Base-by-base conservation (phyloP, 805 yeast genomes). In the Cyberlindnera maritima region DNA sequence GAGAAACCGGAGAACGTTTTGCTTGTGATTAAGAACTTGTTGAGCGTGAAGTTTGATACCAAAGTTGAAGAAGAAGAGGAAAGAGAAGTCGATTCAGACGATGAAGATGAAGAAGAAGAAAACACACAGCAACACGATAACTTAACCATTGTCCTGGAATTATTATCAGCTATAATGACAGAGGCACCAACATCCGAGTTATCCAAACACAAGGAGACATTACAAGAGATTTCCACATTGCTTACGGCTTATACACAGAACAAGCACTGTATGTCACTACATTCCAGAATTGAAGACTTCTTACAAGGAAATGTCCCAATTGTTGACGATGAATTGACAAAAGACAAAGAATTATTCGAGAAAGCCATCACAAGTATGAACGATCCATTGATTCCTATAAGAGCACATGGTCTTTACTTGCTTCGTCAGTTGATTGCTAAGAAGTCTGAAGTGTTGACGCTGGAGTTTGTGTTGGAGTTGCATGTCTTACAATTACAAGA, bases 321-420 rank as follows among this genome's bases (percentile, higher is more conserved):
- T 21, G 46, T 46, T n/a, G 54, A 47, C 18, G 52, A 46, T 14
- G 47, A 43, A 20, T 19, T 19, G 2, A 7, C 43, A 11, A 46
- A 60, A 8, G 77, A 82, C 39, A 62, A 63, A 23, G 67, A 66
- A 20, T 50, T 64, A 0, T 65, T 85, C 39, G 74, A 76, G 14
- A 70, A 78, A 28, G 96, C 96, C 0, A 66, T 88, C 32, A 69
- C 76, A 1, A 79, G 82, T 49, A 64, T 94, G 36, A 81, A 80
- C 46, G 96, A 91, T 64, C 86, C 91, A 0, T 66, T 85, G 36
- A 83, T 87, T 3, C 96, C 98, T 0, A 78, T 92, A 2, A 72
- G 90, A 44, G 98, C 96, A 0, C 90, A 87, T 63, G 98, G 98
- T 0, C 66, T 94, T 9, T 78, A 77, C 52, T 64, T 82, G 20